Base-by-base conservation (phyloP, 78 protist species). In the Andalucia godoyi region DNA sequence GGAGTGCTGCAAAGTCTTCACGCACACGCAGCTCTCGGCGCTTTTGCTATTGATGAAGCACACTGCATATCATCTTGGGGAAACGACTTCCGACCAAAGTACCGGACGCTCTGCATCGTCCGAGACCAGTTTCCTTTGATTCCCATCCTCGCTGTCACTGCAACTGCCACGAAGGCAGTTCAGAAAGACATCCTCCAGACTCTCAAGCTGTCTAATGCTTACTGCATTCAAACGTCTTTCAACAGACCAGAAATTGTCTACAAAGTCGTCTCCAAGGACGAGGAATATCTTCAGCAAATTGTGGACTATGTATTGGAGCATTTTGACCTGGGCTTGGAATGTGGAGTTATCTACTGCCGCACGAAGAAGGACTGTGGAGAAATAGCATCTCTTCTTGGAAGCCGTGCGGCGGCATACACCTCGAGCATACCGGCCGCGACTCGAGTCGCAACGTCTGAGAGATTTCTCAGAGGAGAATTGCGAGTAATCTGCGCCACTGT, bases 91-190 rank as follows among this genome's bases (percentile, higher is more conserved):
- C 59, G 76, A 2, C 63, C 63, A 7, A 5, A 41, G n/a, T 71
- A 71, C 50, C 72, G 4, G 51, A 57, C 38, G 25, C 5, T 71
- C 27, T 3, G 21, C 17, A 27, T 59, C 30, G 42, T 71, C 39
- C 43, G 37, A 4, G 4, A 7, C 32, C 10, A 54, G 33, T 71
- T 71, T 27, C 51, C 76, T 4, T 9, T 18, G 23, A 57, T 65
- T 17, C 84, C 79, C 17, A 32, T 78, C 36, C 17, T 61, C 45
- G 74, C 80, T 23, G 57, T 78, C 42, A 78, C 84, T 0, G 84
- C 84, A 23, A 78, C 84, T 3, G 84, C 84, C 27, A 57, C 76
- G 18, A 29, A 23, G 0, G 0, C 0, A 32, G 77, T 64, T 12
- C 72, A 23, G 53, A 0, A 21, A 4, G 75, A 63, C 32, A 9